Percentiles rank a stretch among this genome's conserved stretches.
Evolutionary conservation across 352 stramenopile genomes (phyloP).

Genomic region (Globisporangium okanoganense): DNA sequence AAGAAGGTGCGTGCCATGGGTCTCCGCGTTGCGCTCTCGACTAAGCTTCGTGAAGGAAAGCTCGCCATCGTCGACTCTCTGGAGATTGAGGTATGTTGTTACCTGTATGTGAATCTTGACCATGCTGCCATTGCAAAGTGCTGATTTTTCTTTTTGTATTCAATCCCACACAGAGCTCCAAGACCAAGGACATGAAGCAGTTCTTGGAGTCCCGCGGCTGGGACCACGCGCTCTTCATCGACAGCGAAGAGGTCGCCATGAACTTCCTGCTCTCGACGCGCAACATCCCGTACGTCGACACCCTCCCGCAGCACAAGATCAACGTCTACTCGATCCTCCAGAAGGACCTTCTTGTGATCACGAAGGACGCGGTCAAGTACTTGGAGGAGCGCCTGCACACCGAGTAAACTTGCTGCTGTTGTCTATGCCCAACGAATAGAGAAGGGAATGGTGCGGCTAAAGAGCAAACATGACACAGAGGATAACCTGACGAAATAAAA

Average conservation of each 20-base stretch:
- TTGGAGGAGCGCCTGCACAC: constrained; percentile 83
- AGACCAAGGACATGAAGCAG: constrained; percentile 88
- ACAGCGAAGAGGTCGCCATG: constrained; percentile 61
- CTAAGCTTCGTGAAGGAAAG: constrained; percentile 86
- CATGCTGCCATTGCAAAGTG: neutral
- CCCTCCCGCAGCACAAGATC: constrained; percentile 83
- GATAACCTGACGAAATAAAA: constrained; percentile 9
- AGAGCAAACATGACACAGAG: neutral
- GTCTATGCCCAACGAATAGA: constrained; percentile 5
- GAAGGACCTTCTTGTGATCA: constrained; percentile 85
- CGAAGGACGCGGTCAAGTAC: constrained; percentile 85
- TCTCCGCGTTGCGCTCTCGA: constrained; percentile 79
- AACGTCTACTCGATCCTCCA: constrained; percentile 90
- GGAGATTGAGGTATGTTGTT: constrained; percentile 56
- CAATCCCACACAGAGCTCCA: constrained; percentile 50
- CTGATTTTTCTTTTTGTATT: neutral
- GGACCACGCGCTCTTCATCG: constrained; percentile 86
- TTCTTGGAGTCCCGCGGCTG: constrained; percentile 70
- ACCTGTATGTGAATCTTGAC: neutral
- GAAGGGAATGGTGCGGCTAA: constrained; percentile 1
- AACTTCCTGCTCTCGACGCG: constrained; percentile 80
- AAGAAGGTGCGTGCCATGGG: constrained; percentile 89
- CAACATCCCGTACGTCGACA: constrained; percentile 85
- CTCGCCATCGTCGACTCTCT: constrained; percentile 78
- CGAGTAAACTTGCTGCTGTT: constrained; percentile 39